These are phyloP conservation scores for Yamadazyma songkhlaensis DNA, from an alignment of 1,139 yeast genomes.

Conservation along the genomic window DNA sequence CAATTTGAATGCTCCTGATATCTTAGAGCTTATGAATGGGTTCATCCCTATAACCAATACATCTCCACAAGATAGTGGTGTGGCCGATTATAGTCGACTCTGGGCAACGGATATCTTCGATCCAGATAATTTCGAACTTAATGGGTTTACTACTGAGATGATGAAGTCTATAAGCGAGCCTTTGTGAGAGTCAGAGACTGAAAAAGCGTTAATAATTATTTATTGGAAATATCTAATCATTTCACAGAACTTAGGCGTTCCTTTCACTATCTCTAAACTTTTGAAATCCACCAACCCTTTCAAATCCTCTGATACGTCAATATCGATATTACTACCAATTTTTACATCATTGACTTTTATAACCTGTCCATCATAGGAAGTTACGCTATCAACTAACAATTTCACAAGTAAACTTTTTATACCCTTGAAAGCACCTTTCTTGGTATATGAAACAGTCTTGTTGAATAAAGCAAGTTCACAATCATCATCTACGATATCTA, in stretches of 20 bases:
- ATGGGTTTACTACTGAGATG: conserved; percentile 8
- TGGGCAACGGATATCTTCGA: conserved; percentile 7
- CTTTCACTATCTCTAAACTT: background rate
- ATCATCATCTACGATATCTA: conserved; percentile 2
- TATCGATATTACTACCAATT: conserved; percentile 2
- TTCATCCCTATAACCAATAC: background rate
- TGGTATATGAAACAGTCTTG: background rate
- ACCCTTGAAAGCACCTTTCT: background rate
- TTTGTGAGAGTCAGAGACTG: background rate
- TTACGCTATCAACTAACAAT: background rate
- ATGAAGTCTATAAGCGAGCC: conserved; percentile 9
- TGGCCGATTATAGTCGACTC: conserved; percentile 6
- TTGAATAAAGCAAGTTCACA: conserved; percentile 2
- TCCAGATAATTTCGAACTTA: conserved; percentile 5
- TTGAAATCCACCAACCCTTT: background rate
- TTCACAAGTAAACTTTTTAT: background rate
- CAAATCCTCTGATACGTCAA: background rate
- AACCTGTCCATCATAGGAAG: background rate
- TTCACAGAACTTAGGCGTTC: too few species aligned
- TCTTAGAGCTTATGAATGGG: conserved; percentile 1
- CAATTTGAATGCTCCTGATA: background rate
- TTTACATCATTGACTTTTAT: conserved; percentile 1
- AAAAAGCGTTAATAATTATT: background rate
- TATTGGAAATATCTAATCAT: background rate
- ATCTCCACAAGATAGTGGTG: background rate